phyloP scores from a whole-genome alignment of 192 early-diverging fungal species.

The Coemansia sp. region DNA sequence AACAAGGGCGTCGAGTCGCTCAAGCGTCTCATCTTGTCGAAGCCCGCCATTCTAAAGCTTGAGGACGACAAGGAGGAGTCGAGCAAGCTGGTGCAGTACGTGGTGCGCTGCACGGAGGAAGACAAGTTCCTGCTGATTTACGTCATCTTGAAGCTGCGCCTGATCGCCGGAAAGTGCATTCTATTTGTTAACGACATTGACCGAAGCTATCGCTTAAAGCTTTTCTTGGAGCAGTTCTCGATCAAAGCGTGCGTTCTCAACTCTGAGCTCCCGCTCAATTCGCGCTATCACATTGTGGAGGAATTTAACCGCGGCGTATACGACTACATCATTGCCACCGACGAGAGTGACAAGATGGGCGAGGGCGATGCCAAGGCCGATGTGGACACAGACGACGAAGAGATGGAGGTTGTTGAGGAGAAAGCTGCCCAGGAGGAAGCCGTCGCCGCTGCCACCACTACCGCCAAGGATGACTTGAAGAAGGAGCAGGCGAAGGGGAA shows the following conservation, averaged over 20 bases:
- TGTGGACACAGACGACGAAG: slow-evolving; percentile 52
- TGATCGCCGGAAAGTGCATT: slow-evolving; percentile 90
- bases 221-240: slow-evolving; percentile 97
- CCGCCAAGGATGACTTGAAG: slow-evolving; percentile 5
- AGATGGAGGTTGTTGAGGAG: slow-evolving; percentile 24
- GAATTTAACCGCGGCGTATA: slow-evolving; percentile 98
- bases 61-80: slow-evolving; percentile 71
- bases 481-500: slow-evolving; percentile 23
- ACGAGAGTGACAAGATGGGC: slow-evolving; percentile 76
- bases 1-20: slow-evolving; percentile 86
- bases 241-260: slow-evolving; percentile 91
- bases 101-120: slow-evolving; percentile 70
- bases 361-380: slow-evolving; percentile 64
- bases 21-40: slow-evolving; percentile 83
- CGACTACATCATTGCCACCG: slow-evolving; percentile 95
- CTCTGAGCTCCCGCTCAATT: slow-evolving; percentile 93
- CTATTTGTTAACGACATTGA: slow-evolving; percentile 98
- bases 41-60: slow-evolving; percentile 85
- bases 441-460: slow-evolving; percentile 16
- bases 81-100: slow-evolving; percentile 75
- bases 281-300: slow-evolving; percentile 92
- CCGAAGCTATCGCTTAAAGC: slow-evolving; percentile 84
- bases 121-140: slow-evolving; percentile 91
- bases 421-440: slow-evolving; percentile 25
- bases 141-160: slow-evolving; percentile 87